phyloP scores from a whole-genome alignment of 768 basidiomycete genomes.

The Rhizopogon roseolus region DNA sequence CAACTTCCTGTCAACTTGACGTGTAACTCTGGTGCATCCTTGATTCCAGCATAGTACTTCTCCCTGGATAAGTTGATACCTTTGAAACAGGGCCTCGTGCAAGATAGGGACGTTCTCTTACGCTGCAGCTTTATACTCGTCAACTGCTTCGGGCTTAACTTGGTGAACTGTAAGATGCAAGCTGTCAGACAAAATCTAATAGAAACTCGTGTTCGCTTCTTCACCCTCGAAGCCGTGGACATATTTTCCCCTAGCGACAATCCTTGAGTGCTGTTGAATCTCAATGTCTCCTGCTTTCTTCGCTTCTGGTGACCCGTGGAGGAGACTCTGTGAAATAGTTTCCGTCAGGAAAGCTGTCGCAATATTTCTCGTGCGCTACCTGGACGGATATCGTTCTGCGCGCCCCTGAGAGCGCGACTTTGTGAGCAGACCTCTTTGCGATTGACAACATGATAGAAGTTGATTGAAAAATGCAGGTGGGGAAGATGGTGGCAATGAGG shows the following conservation, averaged over 20 bases:
- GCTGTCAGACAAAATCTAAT: constrained; percentile 1
- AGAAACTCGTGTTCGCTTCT: constrained; percentile 1
- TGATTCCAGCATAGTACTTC: constrained; percentile 78
- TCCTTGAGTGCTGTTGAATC: constrained; percentile 75
- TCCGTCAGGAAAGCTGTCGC: constrained; percentile 23
- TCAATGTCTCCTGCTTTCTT: constrained; percentile 77
- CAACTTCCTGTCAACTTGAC: constrained; percentile 92
- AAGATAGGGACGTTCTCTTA: constrained; percentile 32
- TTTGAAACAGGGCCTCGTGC: constrained; percentile 1
- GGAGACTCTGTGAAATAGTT: constrained; percentile 53
- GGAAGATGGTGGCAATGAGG: not conserved
- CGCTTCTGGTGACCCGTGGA: constrained; percentile 93
- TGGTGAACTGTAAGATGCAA: constrained; percentile 57
- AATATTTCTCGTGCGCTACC: constrained; percentile 32
- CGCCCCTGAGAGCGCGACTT: constrained; percentile 16
- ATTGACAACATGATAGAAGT: constrained; percentile 15
- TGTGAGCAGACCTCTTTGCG: constrained; percentile 11
- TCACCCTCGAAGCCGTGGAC: constrained; percentile 85
- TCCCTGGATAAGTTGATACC: constrained; percentile 44
- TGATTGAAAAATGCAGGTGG: not conserved
- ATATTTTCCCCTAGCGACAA: constrained; percentile 93
- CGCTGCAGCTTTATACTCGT: constrained; percentile 89
- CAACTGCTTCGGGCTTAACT: constrained; percentile 75
- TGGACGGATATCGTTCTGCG: constrained; percentile 60
- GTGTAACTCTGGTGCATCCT: constrained; percentile 63